A percentile compares a stretch with the other conserved stretches of the same genome.
phyloP scores from a whole-genome alignment of 768 basidiomycete species.

The Melanogaster broomeanus region DNA sequence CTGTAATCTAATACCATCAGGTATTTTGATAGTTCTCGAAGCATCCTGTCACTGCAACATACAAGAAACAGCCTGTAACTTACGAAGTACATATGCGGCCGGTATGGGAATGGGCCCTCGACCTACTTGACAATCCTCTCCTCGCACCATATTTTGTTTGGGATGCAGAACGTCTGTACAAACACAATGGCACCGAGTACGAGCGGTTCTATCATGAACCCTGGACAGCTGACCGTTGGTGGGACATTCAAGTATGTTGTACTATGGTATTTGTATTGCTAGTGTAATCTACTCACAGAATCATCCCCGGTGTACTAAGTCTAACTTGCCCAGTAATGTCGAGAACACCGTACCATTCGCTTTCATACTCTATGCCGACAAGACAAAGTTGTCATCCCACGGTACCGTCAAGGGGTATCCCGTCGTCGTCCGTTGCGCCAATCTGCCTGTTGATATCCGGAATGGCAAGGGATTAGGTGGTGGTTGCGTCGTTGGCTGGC shows the following conservation, averaged over 20 bases:
- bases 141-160: constrained; percentile 23
- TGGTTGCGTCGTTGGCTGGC: constrained; percentile 13
- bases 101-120: constrained; percentile 8
- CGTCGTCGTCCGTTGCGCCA: constrained; percentile 12
- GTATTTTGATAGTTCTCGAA: not conserved
- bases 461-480: constrained; percentile 19
- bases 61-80: constrained; percentile 2
- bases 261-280: not conserved
- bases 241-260: constrained; percentile 38
- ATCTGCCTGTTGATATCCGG: constrained; percentile 15
- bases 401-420: constrained; percentile 23
- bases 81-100: not conserved
- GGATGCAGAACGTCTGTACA: constrained; percentile 31
- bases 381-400: constrained; percentile 15
- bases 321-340: not conserved
- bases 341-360: constrained; percentile 1
- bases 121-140: not conserved
- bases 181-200: constrained; percentile 26
- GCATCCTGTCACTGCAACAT: not conserved
- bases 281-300: too few relatives aligned
- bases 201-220: constrained; percentile 35
- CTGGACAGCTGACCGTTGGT: constrained; percentile 37
- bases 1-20: not conserved
- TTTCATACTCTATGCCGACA: constrained; percentile 20
- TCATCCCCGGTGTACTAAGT: too few relatives aligned